A percentile compares a stretch with the other conserved stretches of the same genome.
Conservation (phyloP, 75 land plant species). For the Picea sitchensis region DNA sequence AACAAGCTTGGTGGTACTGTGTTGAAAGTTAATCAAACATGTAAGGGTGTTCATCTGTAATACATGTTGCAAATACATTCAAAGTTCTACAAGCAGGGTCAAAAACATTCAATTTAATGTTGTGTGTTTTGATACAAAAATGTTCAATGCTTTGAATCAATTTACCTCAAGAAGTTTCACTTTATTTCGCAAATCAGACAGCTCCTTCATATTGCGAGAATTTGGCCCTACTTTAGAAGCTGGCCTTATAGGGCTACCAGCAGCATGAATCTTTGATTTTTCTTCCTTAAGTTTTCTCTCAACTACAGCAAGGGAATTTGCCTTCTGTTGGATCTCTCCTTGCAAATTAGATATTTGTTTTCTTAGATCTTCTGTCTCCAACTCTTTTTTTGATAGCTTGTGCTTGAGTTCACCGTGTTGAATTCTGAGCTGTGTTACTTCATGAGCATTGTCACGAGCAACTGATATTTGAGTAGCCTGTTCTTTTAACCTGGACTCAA, state of each 20-base stretch:
- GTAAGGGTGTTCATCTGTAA: neutral
- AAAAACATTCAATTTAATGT: neutral
- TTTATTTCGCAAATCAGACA: conserved; percentile 43
- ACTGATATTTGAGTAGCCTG: conserved; percentile 8
- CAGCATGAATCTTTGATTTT: conserved; percentile 10
- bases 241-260: conserved; percentile 16
- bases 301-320: conserved; percentile 21
- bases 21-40: neutral
- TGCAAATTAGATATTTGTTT: conserved; percentile 41
- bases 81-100: neutral
- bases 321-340: conserved; percentile 48
- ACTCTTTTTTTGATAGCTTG: conserved; percentile 33
- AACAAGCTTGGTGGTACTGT: neutral
- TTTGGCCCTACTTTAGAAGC: conserved; percentile 19
- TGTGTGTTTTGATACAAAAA: neutral
- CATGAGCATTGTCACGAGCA: neutral
- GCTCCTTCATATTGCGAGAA: conserved; percentile 39
- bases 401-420: conserved; percentile 35
- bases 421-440: conserved; percentile 12
- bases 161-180: conserved; percentile 63
- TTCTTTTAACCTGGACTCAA: conserved; percentile 30
- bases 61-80: neutral
- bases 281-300: conserved; percentile 47
- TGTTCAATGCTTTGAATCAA: neutral
- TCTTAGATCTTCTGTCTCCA: conserved; percentile 52